Evolutionary conservation across 768 basidiomycete genomes (phyloP), one percentile per base, ranked within the genome.

Genomic region (Guyanaporus albipodus): DNA sequence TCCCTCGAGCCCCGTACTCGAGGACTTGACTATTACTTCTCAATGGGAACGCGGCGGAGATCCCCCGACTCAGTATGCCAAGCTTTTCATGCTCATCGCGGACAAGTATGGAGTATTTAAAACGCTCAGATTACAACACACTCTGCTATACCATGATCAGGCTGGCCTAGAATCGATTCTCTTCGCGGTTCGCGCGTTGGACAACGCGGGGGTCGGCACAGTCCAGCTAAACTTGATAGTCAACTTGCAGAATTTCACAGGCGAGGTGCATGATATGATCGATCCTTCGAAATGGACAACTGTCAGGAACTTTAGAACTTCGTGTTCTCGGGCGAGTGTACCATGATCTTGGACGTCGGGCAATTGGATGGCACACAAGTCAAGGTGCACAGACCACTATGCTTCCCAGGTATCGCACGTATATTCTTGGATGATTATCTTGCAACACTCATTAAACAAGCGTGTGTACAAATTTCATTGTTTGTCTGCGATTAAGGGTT

Each of bases 81-180:
- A 53, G 17, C 57, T 60, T 32, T 27, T 62, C 32, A 14, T 27
- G 2, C 60, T 59, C 37, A 49, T 60, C 24, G 56, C 60, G 22
- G 44, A 55, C 46, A 60, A 60, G 38, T 60, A 56, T 44, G 47
- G 54, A 18, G 54, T 62, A 2, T 51, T 62, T 41, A 59, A 31
- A 42, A 50, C 46, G 27, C 40, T 60, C 21, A 55, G 46, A 19
- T 22, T 56, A 24, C 60, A 56, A 7, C 49, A 62, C 33, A 42
- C 53, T 34, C 22, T 60, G 32, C 18, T 48, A 32, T 60, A 57
- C 12, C 37, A 38, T 10, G 32, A 53, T n/a, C 42, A 59, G 47
- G 36, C 35, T 28, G 36, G 42, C 15, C 57, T 60, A 24, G 45
- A 53, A 8, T 32, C 17, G 8, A 53, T 60, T 31, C 54, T 60